phyloP scores from a whole-genome alignment of 2,329 filamentous ascomycete species.

The Ascosphaera aggregata region DNA sequence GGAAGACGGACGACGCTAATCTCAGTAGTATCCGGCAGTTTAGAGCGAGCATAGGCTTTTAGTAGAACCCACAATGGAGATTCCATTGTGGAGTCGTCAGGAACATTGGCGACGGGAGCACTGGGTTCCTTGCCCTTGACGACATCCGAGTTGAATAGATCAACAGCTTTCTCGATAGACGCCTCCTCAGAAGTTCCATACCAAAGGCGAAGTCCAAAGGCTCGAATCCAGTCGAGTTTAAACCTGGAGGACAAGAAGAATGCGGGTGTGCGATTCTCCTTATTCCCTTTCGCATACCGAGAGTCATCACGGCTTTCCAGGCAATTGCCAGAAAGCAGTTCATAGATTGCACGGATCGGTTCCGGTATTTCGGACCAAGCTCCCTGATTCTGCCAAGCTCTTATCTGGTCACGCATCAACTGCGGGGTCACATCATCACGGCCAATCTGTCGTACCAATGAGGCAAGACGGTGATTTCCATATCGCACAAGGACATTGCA shows the following conservation, averaged over 20 bases:
- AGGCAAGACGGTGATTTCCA: conserved; percentile 63
- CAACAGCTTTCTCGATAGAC: conserved; percentile 47
- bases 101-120: conserved; percentile 40
- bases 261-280: conserved; percentile 53
- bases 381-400: conserved; percentile 62
- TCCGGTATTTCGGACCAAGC: conserved; percentile 73
- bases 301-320: conserved; percentile 54
- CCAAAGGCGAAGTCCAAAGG: conserved; percentile 79
- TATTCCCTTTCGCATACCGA: conserved; percentile 48
- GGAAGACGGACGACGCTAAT: conserved; percentile 28
- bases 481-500: conserved; percentile 56
- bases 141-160: conserved; percentile 51
- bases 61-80: conserved; percentile 75
- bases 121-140: conserved; percentile 43
- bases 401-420: conserved; percentile 58
- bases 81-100: conserved; percentile 30
- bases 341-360: conserved; percentile 66
- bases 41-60: conserved; percentile 43
- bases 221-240: conserved; percentile 74
- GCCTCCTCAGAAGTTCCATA: conserved; percentile 51
- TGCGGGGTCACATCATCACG: conserved; percentile 43
- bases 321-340: conserved; percentile 72
- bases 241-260: conserved; percentile 73
- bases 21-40: conserved; percentile 14
- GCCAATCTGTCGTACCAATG: conserved; percentile 61